A percentile compares a stretch with the other conserved stretches of the same genome.
These are phyloP conservation scores for Echium plantagineum DNA, from an alignment of 257 asterid genomes.

Conservation along the genomic window DNA sequence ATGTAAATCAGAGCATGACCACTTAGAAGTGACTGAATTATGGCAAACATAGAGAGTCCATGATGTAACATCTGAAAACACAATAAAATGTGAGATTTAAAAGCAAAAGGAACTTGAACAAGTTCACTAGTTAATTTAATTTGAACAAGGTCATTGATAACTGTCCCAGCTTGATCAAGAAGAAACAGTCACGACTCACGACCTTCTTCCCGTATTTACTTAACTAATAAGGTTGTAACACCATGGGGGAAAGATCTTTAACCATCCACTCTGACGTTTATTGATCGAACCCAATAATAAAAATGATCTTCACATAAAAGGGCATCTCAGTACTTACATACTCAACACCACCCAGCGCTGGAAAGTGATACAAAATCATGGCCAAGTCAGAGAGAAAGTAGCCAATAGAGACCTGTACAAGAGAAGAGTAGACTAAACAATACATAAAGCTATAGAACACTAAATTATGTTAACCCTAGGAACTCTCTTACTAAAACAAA, in stretches of 20 bases:
- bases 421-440: slow-evolving; percentile 4
- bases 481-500: too few relatives aligned
- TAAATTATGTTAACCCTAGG: too few relatives aligned
- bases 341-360: slow-evolving; percentile 78
- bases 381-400: slow-evolving; percentile 78
- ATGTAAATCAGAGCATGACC: slow-evolving; percentile 78
- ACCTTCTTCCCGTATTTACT: too few relatives aligned
- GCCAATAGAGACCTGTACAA: slow-evolving; percentile 66
- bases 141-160: too few relatives aligned
- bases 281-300: neutral
- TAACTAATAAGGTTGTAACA: too few relatives aligned
- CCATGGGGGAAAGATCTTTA: too few relatives aligned
- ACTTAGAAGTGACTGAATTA: slow-evolving; percentile 58
- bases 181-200: too few relatives aligned
- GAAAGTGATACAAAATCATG: slow-evolving; percentile 54
- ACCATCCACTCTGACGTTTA: too few relatives aligned
- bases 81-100: neutral
- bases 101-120: neutral
- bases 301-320: neutral
- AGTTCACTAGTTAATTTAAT: neutral
- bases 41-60: slow-evolving; percentile 73
- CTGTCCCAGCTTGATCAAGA: too few relatives aligned
- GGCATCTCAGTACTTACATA: slow-evolving; percentile 51
- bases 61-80: slow-evolving; percentile 66
- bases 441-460: neutral